Conservation (phyloP, 441 rosid species). For the Breynia disticha region DNA sequence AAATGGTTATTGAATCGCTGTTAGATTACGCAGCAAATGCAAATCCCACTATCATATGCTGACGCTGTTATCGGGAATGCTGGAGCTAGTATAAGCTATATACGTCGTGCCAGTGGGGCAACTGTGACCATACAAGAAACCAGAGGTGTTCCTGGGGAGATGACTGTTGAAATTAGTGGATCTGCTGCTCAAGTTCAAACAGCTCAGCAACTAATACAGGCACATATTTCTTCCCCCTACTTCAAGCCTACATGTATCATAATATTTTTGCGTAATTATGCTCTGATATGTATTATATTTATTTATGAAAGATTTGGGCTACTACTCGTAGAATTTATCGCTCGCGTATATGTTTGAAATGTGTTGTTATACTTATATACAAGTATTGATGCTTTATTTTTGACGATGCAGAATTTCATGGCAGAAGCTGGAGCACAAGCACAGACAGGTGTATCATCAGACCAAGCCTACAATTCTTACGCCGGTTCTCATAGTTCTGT, state of each 20-base stretch:
- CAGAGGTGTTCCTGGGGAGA: slow-evolving; percentile 90
- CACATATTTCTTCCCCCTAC: slow-evolving; percentile 15
- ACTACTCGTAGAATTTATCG: background rate
- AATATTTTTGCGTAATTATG: background rate
- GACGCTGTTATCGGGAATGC: slow-evolving; percentile 96
- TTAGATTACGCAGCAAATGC: slow-evolving; percentile 79
- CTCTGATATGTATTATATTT: background rate
- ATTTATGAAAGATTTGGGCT: background rate
- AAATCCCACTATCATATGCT: slow-evolving; percentile 81
- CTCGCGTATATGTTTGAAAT: no score
- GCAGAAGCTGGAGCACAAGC: slow-evolving; percentile 80
- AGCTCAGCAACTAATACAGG: slow-evolving; percentile 97
- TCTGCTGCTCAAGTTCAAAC: slow-evolving; percentile 90
- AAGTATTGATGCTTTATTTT: background rate
- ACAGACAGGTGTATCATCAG: slow-evolving; percentile 41
- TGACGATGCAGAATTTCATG: slow-evolving; percentile 76
- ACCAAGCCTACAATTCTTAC: slow-evolving; percentile 81
- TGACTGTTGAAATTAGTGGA: slow-evolving; percentile 98
- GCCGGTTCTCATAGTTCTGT: slow-evolving; percentile 45
- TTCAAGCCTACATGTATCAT: background rate
- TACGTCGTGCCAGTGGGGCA: slow-evolving; percentile 92
- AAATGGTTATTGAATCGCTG: no score
- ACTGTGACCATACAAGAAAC: slow-evolving; percentile 93
- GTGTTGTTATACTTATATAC: background rate
- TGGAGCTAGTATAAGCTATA: slow-evolving; percentile 91